Conservation (phyloP, 179 eudicot species). For the Camellia oleifera region DNA sequence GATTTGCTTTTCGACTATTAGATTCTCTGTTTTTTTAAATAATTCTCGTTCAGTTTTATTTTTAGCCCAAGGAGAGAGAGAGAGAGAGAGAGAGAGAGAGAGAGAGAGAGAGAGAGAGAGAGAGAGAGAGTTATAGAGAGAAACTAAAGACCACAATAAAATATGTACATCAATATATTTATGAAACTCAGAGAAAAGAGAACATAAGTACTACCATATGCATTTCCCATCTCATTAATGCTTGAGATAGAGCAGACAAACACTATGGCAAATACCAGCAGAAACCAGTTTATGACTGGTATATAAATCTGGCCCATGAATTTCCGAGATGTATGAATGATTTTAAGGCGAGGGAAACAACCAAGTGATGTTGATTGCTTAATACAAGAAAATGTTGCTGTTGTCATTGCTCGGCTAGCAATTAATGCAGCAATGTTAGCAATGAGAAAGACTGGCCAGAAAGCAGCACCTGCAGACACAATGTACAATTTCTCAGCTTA, state of each 20-base stretch:
- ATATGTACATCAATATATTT: not conserved
- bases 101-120: too few relatives aligned
- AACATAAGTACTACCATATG: conserved; percentile 65
- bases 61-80: too few relatives aligned
- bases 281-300: conserved; percentile 97
- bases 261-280: conserved; percentile 69
- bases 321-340: conserved; percentile 92
- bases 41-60: not conserved
- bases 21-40: not conserved
- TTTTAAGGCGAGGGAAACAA: conserved; percentile 96
- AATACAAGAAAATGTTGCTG: conserved; percentile 95
- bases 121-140: too few relatives aligned
- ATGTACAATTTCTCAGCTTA: conserved; percentile 8
- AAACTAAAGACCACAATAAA: not conserved
- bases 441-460: conserved; percentile 89
- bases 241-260: conserved; percentile 79
- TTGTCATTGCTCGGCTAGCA: conserved; percentile 96
- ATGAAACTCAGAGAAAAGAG: not conserved
- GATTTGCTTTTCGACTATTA: not conserved
- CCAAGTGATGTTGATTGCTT: conserved; percentile 96
- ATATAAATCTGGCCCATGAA: conserved; percentile 98
- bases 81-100: too few relatives aligned
- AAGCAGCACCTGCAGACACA: conserved; percentile 65
- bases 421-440: conserved; percentile 93
- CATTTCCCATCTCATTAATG: conserved; percentile 87